Conservation (phyloP, 306 rosid genomes). For the Sindora glabra region DNA sequence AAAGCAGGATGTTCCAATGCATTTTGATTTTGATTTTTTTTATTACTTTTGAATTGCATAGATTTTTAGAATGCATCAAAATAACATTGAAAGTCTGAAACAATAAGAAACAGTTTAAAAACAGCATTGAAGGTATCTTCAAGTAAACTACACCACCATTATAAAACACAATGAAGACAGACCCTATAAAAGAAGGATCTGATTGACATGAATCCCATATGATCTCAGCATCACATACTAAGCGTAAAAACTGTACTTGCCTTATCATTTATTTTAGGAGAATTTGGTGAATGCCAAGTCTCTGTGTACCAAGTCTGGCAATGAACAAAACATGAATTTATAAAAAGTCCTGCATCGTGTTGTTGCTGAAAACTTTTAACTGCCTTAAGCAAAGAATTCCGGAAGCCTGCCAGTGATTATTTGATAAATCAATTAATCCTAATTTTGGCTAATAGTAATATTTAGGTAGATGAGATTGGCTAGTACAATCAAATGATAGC, state of each 20-base stretch:
- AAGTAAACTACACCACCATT: not conserved
- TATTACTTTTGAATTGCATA: too few species aligned
- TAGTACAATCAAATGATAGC: not conserved
- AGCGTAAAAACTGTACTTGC: conserved; percentile 24
- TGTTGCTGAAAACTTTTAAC: conserved; percentile 52
- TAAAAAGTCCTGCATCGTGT: conserved; percentile 61
- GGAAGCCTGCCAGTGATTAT: conserved; percentile 49
- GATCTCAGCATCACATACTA: not conserved
- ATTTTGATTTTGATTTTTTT: too few species aligned
- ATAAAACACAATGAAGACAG: not conserved
- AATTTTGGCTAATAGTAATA: not conserved
- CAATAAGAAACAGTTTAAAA: too few species aligned
- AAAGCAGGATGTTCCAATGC: too few species aligned
- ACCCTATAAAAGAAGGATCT: not conserved
- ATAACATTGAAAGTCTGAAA: too few species aligned
- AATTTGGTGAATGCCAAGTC: conserved; percentile 79
- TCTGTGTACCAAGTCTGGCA: conserved; percentile 72
- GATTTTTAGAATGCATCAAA: too few species aligned
- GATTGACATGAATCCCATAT: not conserved
- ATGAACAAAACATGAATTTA: conserved; percentile 81
- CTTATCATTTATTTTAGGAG: conserved; percentile 70
- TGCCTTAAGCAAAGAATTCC: conserved; percentile 61
- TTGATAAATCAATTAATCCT: conserved; percentile 13
- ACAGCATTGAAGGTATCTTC: too few species aligned
- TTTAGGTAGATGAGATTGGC: not conserved